A percentile compares a stretch with the other conserved stretches of the same genome.
phyloP scores from a whole-genome alignment of 495 filamentous ascomycete species.

The Chaetomium tenue region DNA sequence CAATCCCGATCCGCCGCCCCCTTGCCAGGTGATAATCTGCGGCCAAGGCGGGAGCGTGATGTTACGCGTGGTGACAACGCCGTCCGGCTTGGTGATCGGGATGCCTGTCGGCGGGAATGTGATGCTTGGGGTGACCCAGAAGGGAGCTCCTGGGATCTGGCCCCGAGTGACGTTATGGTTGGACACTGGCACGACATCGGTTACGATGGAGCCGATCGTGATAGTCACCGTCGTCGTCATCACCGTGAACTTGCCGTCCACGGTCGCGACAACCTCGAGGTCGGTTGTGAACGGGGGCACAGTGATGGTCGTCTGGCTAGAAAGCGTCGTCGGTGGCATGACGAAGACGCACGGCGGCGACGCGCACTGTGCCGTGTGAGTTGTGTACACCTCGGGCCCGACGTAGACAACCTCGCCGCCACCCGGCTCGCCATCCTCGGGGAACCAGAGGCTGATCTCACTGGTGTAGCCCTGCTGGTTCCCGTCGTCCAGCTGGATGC shows the following conservation, averaged over 20 bases:
- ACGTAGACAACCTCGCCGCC: background rate
- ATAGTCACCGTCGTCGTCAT: background rate
- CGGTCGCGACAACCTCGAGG: background rate
- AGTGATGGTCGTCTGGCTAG: background rate
- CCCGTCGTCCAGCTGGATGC: background rate
- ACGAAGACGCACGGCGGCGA: background rate
- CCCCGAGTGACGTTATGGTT: background rate
- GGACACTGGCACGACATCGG: background rate
- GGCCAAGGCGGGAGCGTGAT: background rate
- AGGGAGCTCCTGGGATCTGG: background rate
- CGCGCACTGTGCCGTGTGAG: background rate
- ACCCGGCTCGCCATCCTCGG: background rate
- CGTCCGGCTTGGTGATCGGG: background rate
- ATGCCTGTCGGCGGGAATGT: background rate
- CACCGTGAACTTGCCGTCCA: background rate
- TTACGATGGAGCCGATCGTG: background rate
- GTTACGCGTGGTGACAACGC: background rate
- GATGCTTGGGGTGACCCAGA: background rate
- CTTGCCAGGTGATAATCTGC: background rate
- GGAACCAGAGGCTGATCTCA: background rate
- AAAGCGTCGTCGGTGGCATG: background rate
- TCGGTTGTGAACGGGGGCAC: background rate
- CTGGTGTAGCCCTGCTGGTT: background rate
- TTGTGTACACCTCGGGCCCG: conserved; percentile 1
- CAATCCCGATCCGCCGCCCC: no score